Base-by-base conservation (phyloP, 2,329 filamentous ascomycete genomes). In the Huntiella abstrusa region DNA sequence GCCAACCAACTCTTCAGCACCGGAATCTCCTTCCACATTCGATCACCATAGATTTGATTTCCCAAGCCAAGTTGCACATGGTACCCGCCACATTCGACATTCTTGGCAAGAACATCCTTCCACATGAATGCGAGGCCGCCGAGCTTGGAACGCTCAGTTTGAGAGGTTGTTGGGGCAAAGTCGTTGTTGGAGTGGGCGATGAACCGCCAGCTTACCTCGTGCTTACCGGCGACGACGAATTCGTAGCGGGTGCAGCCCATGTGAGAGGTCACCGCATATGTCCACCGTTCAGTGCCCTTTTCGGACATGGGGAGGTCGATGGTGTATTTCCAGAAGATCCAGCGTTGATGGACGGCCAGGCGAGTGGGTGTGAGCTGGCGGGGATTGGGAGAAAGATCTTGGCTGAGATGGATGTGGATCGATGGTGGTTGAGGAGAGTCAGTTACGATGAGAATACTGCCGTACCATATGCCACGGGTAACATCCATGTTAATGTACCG, bases 81-180 rank as follows among this genome's bases (percentile, higher is more conserved):
- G 60, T 96, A 98, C 1, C 91, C 91, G 47, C 87, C 86, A 54
- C 87, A 94, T 55, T 98, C 91, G 22, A 87, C 77, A 56, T 98
- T 93, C 69, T 95, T 95, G 62, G 95, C 86, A 58, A 98, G 70
- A 22, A 98, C 87, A 55, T 98, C 91, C 57, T 95, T 96, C 91
- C 91, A 98, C 88, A 98, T 93, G 58, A 91, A 83, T 0, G 87
- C 84, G 1, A 92, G 73, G 1, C 91, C 91, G 28, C 91, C 91
- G 1, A 96, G 71, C 55, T 81, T 83, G 32, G 79, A 75, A 38
- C 88, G 75, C 55, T 98, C 91, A 51, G 81, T 85, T 46, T 86
- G 80, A 51, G 79, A 86, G 1, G 93, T 91, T 52, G 82, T 80
- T 22, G 92, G 70, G 0, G 85, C 82, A 60, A 96, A 98, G 59